phyloP scores from a whole-genome alignment of 2,329 filamentous ascomycete genomes.

The Colletotrichum caudatum region DNA sequence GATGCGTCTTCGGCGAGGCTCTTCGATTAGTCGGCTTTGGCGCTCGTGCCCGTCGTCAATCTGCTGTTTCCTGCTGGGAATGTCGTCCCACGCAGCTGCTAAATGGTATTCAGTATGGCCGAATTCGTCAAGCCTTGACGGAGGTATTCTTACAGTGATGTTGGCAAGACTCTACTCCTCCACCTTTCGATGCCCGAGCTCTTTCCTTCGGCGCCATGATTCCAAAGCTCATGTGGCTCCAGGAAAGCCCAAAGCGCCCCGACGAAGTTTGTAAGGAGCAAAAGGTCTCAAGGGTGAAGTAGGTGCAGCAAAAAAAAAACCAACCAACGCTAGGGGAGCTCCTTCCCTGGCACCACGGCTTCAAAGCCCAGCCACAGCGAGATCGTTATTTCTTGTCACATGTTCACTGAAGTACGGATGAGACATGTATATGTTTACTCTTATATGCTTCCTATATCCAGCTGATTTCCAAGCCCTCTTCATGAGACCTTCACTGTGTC shows the following conservation, averaged over 20 bases:
- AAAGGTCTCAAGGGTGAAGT: not conserved
- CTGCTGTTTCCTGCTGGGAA: not conserved
- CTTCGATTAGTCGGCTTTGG: conserved; percentile 9
- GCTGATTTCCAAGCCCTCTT: not conserved
- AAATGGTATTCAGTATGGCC: not conserved
- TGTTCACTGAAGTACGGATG: not conserved
- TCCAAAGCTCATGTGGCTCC: not conserved
- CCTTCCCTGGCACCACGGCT: not conserved
- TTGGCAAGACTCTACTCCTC: not conserved
- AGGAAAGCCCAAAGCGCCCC: not conserved
- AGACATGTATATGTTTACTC: not conserved
- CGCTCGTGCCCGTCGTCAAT: not conserved
- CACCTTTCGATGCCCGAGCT: not conserved
- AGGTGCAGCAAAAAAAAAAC: conserved; percentile 6
- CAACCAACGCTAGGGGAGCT: not conserved
- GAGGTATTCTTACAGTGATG: conserved; percentile 16
- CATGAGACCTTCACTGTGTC: not conserved
- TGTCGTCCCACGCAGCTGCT: not conserved
- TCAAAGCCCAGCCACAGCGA: not conserved
- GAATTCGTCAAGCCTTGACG: not conserved
- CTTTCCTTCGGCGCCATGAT: conserved; percentile 24
- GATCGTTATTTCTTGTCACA: not conserved
- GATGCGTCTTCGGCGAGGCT: conserved; percentile 35
- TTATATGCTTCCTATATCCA: not conserved
- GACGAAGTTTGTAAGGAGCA: not conserved